Evolutionary conservation across 1,139 yeast species (phyloP).

Genomic region (Blastobotrys apis): DNA sequence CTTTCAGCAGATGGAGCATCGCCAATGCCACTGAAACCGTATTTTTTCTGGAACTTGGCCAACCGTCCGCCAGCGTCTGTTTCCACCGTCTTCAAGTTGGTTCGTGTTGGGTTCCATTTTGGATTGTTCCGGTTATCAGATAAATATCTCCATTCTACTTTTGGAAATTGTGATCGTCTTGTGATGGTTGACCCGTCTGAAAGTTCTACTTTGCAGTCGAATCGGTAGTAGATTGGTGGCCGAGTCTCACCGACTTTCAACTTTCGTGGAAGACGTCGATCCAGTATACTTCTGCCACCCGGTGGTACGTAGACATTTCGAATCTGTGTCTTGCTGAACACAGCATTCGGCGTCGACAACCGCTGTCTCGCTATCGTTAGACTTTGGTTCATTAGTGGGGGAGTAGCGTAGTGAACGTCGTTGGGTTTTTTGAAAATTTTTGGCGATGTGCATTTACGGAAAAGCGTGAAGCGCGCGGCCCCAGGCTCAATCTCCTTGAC

Average conservation of each 20-base stretch:
- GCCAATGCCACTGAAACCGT: slow-evolving; percentile 43
- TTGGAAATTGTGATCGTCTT: slow-evolving; percentile 84
- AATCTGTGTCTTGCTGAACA: slow-evolving; percentile 7
- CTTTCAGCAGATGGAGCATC: slow-evolving; percentile 8
- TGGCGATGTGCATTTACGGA: no score
- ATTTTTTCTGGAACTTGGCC: slow-evolving; percentile 79
- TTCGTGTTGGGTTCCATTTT: slow-evolving; percentile 83
- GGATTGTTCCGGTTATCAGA: slow-evolving; percentile 83
- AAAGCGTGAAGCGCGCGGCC: no score
- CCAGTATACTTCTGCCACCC: slow-evolving; percentile 26
- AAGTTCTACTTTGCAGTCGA: slow-evolving; percentile 79
- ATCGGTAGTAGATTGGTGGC: slow-evolving; percentile 88
- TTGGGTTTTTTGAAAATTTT: no score
- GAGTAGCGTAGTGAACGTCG: no score
- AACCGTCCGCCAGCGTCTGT: slow-evolving; percentile 82
- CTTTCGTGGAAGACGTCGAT: slow-evolving; percentile 27
- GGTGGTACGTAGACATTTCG: slow-evolving; percentile 25
- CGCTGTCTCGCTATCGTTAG: no score
- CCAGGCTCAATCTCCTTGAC: no score
- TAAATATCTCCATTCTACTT: slow-evolving; percentile 78
- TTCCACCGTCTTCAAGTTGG: slow-evolving; percentile 69
- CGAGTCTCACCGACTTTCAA: slow-evolving; percentile 71
- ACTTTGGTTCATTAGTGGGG: no score
- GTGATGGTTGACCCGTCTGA: slow-evolving; percentile 88
- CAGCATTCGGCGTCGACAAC: slow-evolving; percentile 4